These are phyloP conservation scores for Solanum arcanum DNA, from an alignment of 257 asterid species.

Conservation along the genomic window DNA sequence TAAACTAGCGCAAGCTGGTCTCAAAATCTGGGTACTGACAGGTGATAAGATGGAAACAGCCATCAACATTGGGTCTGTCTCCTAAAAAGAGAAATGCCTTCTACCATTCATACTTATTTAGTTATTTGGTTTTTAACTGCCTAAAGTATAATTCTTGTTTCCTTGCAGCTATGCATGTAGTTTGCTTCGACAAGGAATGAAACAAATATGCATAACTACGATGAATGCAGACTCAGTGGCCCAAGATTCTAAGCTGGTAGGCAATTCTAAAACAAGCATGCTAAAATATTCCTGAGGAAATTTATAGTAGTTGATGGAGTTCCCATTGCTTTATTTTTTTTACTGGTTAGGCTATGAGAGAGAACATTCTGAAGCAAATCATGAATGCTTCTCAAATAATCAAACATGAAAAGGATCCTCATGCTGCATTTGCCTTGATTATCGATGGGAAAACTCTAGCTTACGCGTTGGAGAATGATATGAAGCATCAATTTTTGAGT, in stretches of 20 bases:
- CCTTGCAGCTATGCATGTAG: slow-evolving; percentile 77
- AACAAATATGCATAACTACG: slow-evolving; percentile 56
- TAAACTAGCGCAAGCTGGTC: slow-evolving; percentile 97
- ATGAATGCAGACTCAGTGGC: slow-evolving; percentile 26
- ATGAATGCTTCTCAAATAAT: slow-evolving; percentile 69
- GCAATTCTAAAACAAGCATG: neutral
- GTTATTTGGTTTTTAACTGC: neutral
- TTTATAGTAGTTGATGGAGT: neutral
- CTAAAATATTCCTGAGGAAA: neutral
- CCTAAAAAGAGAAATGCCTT: neutral
- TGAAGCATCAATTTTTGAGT: slow-evolving; percentile 65
- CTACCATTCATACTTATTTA: neutral
- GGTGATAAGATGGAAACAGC: slow-evolving; percentile 99
- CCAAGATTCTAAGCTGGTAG: slow-evolving; percentile 58
- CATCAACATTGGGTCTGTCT: slow-evolving; percentile 91
- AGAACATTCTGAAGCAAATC: slow-evolving; percentile 66
- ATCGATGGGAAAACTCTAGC: slow-evolving; percentile 87
- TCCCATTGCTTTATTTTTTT: neutral
- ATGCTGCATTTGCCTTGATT: slow-evolving; percentile 94
- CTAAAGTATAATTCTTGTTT: slow-evolving; percentile 3
- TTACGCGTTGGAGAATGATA: slow-evolving; percentile 70
- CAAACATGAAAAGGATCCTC: slow-evolving; percentile 74
- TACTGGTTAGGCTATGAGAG: slow-evolving; percentile 43
- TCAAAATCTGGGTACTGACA: slow-evolving; percentile 96
- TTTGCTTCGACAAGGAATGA: slow-evolving; percentile 99